These are phyloP conservation scores for Sarocladium kiliense DNA, from an alignment of 2,329 filamentous ascomycete species.

Conservation along the genomic window DNA sequence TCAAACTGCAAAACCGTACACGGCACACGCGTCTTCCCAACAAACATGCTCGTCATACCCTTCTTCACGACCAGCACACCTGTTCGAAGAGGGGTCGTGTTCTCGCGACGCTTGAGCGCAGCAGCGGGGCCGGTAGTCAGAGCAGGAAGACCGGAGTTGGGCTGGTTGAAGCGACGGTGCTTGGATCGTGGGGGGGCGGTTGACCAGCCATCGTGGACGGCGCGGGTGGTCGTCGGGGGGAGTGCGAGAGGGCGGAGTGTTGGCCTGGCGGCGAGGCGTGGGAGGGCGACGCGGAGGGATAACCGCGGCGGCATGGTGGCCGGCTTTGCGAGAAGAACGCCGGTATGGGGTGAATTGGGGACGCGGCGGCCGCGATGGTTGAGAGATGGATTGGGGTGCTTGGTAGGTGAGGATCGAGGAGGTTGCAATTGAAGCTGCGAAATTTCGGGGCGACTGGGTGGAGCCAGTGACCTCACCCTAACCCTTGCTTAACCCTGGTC, in stretches of 20 bases:
- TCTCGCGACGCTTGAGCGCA: slow-evolving; percentile 52
- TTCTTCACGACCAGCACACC: slow-evolving; percentile 86
- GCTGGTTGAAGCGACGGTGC: slow-evolving; percentile 57
- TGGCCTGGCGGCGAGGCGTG: slow-evolving; percentile 27
- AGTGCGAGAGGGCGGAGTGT: slow-evolving; percentile 35
- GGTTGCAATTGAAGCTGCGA: neutral
- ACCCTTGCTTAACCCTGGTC: neutral
- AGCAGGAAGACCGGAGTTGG: slow-evolving; percentile 47
- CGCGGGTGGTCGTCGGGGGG: slow-evolving; percentile 37
- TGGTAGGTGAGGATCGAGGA: neutral
- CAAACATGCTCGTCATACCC: slow-evolving; percentile 91
- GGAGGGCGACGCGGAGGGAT: slow-evolving; percentile 30
- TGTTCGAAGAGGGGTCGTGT: slow-evolving; percentile 61
- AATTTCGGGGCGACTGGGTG: slow-evolving; percentile 7
- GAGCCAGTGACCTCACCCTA: neutral
- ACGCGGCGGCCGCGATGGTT: slow-evolving; percentile 12
- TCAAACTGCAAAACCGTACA: slow-evolving; percentile 95
- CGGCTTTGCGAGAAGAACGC: slow-evolving; percentile 11
- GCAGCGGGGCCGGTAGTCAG: slow-evolving; percentile 56
- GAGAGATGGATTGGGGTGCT: neutral
- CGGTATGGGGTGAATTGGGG: slow-evolving; percentile 14
- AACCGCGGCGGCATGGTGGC: slow-evolving; percentile 35
- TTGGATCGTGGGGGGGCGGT: slow-evolving; percentile 48
- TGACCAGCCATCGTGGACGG: slow-evolving; percentile 57
- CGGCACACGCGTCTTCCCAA: slow-evolving; percentile 69